phyloP scores from a whole-genome alignment of 345 rosid species.

The Physaria fendleri region DNA sequence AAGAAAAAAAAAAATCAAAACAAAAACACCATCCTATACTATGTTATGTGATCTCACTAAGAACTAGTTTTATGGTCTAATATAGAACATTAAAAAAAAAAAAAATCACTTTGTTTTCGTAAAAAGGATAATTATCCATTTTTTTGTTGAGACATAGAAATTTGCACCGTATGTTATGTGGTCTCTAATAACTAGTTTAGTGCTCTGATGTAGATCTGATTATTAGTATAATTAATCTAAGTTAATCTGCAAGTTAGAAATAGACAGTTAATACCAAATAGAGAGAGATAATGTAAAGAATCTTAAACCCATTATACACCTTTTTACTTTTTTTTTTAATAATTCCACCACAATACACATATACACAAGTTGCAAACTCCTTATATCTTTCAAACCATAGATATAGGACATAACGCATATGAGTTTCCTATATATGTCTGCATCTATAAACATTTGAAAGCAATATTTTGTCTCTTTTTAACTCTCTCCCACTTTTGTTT shows the following conservation, averaged over 20 bases:
- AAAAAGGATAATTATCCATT: neutral
- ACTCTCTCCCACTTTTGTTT: slow-evolving; percentile 22
- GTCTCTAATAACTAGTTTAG: neutral
- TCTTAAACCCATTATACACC: slow-evolving; percentile 25
- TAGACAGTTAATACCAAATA: slow-evolving; percentile 5
- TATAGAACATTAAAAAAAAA: neutral
- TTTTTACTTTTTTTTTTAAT: slow-evolving; percentile 11
- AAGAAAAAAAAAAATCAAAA: too few species aligned
- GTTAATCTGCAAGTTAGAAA: neutral
- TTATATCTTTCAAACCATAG: slow-evolving; percentile 3
- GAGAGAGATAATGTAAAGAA: slow-evolving; percentile 19
- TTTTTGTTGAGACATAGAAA: neutral
- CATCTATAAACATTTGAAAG: slow-evolving; percentile 21
- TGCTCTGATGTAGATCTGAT: neutral
- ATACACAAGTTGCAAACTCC: slow-evolving; percentile 30
- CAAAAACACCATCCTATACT: too few species aligned
- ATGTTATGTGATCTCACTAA: too few species aligned
- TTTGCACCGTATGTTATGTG: neutral
- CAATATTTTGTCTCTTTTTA: slow-evolving; percentile 35
- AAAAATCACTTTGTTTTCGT: neutral
- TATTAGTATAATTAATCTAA: neutral
- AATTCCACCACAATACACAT: slow-evolving; percentile 18
- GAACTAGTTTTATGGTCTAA: neutral
- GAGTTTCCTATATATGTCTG: slow-evolving; percentile 22
- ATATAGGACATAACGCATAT: slow-evolving; percentile 6